These are phyloP conservation scores for Ceratopteris richardii DNA, from an alignment of 75 land plant genomes.

Conservation along the genomic window DNA sequence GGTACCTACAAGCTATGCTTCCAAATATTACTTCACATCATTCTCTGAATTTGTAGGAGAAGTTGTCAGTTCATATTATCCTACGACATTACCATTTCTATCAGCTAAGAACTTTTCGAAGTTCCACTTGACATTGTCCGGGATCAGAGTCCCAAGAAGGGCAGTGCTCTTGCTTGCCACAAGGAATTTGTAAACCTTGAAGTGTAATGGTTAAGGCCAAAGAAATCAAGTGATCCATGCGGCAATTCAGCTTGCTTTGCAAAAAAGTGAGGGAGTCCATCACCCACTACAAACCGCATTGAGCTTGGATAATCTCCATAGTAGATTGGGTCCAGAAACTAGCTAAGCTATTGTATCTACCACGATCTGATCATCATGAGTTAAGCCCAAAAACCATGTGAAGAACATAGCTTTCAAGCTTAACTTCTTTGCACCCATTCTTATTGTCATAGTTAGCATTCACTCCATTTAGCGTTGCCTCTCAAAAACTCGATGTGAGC, in stretches of 20 bases:
- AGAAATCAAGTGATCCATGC: slow-evolving; percentile 34
- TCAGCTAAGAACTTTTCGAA: slow-evolving; percentile 71
- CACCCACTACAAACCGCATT: slow-evolving; percentile 20
- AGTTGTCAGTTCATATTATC: slow-evolving; percentile 66
- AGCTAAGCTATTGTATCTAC: too few relatives aligned
- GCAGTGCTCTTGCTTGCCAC: slow-evolving; percentile 26
- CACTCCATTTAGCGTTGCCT: too few relatives aligned
- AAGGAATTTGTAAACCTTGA: slow-evolving; percentile 32
- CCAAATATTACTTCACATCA: too few relatives aligned
- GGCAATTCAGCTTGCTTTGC: slow-evolving; percentile 12
- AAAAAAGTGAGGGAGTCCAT: slow-evolving; percentile 26
- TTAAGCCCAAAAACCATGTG: too few relatives aligned
- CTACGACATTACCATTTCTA: slow-evolving; percentile 64
- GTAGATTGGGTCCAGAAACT: slow-evolving; percentile 30
- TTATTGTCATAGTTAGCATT: too few relatives aligned
- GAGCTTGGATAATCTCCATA: slow-evolving; percentile 32
- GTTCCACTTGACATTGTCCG: slow-evolving; percentile 71
- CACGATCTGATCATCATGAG: too few relatives aligned
- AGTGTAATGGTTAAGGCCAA: slow-evolving; percentile 62
- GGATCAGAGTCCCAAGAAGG: slow-evolving; percentile 10
- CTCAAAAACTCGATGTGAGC: too few relatives aligned
- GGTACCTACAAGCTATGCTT: too few relatives aligned
- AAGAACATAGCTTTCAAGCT: too few relatives aligned
- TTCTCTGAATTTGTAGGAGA: slow-evolving; percentile 21
- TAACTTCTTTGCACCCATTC: too few relatives aligned